A percentile compares a stretch with the other conserved stretches of the same genome.
Conservation (phyloP, 257 asterid genomes). For the Coffea eugenioides region DNA sequence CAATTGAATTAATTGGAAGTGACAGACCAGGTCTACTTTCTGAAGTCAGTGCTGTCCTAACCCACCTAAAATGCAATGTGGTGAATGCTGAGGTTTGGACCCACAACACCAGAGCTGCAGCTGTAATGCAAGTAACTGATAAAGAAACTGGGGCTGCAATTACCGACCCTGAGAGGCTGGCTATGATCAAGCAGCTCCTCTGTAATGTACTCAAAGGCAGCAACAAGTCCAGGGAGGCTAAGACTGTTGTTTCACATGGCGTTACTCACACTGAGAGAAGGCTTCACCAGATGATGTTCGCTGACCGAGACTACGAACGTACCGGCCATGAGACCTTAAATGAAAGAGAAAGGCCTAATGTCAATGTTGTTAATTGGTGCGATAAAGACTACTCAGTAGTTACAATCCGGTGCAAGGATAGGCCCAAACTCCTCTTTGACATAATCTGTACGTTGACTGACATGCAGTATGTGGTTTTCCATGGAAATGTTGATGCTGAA, state of each 20-base stretch:
- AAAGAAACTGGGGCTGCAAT: constrained; percentile 63
- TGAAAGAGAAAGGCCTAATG: constrained; percentile 69
- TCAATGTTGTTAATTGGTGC: constrained; percentile 82
- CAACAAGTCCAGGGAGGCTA: constrained; percentile 68
- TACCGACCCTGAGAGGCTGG: constrained; percentile 52
- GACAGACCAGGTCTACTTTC: constrained; percentile 98
- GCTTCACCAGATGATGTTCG: constrained; percentile 97
- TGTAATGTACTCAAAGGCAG: constrained; percentile 84
- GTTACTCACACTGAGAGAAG: constrained; percentile 76
- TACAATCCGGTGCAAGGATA: constrained; percentile 78
- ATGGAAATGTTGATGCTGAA: constrained; percentile 80
- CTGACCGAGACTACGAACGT: constrained; percentile 82
- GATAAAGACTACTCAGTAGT: constrained; percentile 88
- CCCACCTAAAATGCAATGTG: constrained; percentile 86
- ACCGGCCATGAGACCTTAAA: constrained; percentile 32
- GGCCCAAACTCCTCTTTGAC: constrained; percentile 92
- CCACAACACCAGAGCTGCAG: constrained; percentile 94
- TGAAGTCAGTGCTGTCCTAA: constrained; percentile 93
- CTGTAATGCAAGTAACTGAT: constrained; percentile 91
- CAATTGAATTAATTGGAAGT: constrained; percentile 83
- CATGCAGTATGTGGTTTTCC: constrained; percentile 93
- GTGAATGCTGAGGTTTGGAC: constrained; percentile 98
- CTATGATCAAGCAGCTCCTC: constrained; percentile 60
- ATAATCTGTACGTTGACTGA: constrained; percentile 87
- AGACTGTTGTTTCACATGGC: constrained; percentile 68